Conservation (phyloP, 805 yeast species). For the Candida pseudoglaebosa region DNA sequence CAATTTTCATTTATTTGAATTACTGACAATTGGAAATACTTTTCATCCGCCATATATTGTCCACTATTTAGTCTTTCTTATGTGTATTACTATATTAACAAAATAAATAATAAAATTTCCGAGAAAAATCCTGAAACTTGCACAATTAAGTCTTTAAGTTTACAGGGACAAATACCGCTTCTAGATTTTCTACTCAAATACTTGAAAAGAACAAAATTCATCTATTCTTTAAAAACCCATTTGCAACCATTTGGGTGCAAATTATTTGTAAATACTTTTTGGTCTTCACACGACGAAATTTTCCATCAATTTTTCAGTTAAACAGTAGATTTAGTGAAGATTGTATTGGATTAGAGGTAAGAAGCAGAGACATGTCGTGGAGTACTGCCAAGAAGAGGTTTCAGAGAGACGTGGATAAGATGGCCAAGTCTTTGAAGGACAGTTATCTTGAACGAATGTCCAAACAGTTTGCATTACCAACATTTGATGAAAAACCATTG, state of each 20-base stretch:
- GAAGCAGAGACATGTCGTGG: conserved; percentile 10
- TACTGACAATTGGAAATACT: no score
- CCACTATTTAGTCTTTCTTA: no score
- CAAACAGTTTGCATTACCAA: conserved; percentile 30
- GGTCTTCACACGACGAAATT: not conserved
- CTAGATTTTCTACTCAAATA: no score
- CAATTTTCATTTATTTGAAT: no score
- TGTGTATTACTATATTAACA: no score
- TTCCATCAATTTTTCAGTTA: conserved; percentile 3
- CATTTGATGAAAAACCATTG: conserved; percentile 22
- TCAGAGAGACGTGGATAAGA: conserved; percentile 31
- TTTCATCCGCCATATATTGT: no score
- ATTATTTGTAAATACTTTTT: not conserved
- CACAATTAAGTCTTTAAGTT: no score
- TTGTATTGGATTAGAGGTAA: not conserved
- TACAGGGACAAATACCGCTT: no score
- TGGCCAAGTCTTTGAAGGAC: conserved; percentile 29
- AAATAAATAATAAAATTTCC: no score
- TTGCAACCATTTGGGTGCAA: not conserved
- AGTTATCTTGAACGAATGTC: conserved; percentile 15
- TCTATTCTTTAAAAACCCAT: not conserved
- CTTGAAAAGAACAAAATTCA: not conserved
- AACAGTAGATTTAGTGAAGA: not conserved
- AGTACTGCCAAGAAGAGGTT: conserved; percentile 26
- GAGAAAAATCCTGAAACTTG: no score